These are phyloP conservation scores for Pyropia haitanensis DNA, from an alignment of 23 red algal species.

Conservation along the genomic window DNA sequence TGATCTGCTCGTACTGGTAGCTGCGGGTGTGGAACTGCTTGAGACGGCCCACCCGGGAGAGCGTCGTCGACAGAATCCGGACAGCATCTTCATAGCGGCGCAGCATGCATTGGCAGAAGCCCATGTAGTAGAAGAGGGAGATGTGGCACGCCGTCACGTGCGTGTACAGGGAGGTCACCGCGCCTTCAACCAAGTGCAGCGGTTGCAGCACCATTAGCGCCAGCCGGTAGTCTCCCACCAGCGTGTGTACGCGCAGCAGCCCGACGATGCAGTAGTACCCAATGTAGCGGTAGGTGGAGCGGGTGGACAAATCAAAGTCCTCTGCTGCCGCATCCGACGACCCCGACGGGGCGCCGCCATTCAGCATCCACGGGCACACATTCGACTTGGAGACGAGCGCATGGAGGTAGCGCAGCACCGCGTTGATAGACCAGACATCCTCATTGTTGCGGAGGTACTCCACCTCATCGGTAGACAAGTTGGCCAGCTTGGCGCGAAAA, in stretches of 20 bases:
- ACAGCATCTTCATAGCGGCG: slow-evolving; percentile 95
- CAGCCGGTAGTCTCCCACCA: slow-evolving; percentile 87
- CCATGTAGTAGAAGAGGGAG: slow-evolving; percentile 96
- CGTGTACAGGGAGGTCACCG: slow-evolving; percentile 74
- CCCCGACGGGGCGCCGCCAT: slow-evolving; percentile 36
- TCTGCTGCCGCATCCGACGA: slow-evolving; percentile 66
- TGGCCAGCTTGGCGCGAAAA: slow-evolving; percentile 61
- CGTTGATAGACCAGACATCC: slow-evolving; percentile 70
- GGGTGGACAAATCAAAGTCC: slow-evolving; percentile 70
- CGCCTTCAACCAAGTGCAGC: slow-evolving; percentile 35
- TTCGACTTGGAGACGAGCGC: slow-evolving; percentile 88
- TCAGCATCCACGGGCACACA: slow-evolving; percentile 81
- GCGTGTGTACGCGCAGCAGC: slow-evolving; percentile 73
- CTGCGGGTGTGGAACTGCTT: slow-evolving; percentile 90
- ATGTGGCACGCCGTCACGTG: slow-evolving; percentile 97
- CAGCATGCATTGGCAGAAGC: slow-evolving; percentile 92
- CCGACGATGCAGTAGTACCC: slow-evolving; percentile 97
- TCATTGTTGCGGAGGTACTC: slow-evolving; percentile 61
- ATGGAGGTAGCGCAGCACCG: slow-evolving; percentile 60
- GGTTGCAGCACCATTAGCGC: slow-evolving; percentile 92
- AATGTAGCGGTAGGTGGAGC: slow-evolving; percentile 79
- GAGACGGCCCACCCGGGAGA: slow-evolving; percentile 74
- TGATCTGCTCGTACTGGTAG: slow-evolving; percentile 98
- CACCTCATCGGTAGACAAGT: slow-evolving; percentile 68
- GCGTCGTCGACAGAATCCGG: slow-evolving; percentile 57